Evolutionary conservation across 192 early-diverging fungal species (phyloP), one percentile per base, ranked within the genome.

Genomic region (Phycomyces nitens): DNA sequence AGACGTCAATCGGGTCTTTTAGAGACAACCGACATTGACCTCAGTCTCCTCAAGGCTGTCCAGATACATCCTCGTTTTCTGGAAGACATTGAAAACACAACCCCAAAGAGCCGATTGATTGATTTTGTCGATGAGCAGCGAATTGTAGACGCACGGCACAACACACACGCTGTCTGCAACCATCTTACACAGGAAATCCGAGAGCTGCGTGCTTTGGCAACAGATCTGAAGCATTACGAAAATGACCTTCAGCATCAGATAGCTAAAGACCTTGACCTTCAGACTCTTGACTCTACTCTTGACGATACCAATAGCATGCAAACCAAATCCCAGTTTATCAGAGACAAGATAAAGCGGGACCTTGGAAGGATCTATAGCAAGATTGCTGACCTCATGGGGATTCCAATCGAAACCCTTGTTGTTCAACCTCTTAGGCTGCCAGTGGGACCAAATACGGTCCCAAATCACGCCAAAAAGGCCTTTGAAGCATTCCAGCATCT

Each of bases 401-500:
- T 53, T 1, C 68, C 61, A 7, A 14, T 58, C 3, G 47, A 14
- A 24, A 42, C 68, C 0, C 23, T 58, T 1, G 42, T 53, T 7
- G 18, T 34, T 7, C 44, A 5, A 24, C 58, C 23, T 16, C 49
- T 11, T 39, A n/a, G 0, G 3, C 5, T n/a, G 50, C 34, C 18
- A 21, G 43, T 5, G 41, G 9, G 21, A 7, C n/a, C 18, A 6
- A 40, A 10, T 41, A 52, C 27, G 14, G 55, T 62, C 12, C 54
- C 68, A 20, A 60, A 57, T 14, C 52, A 65, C 20, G 56, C 65
- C 22, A 72, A 61, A 15, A 69, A 73, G 9, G 70, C 68, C 2
- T 53, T 80, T 1, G 80, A 84, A 43, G 69, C 80, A n/a, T 58
- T 84, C 23, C 66, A 72, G 5, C 72, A 75, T 34, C 65, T 84